phyloP scores from a whole-genome alignment of 352 stramenopile species.

The Pythium brachiatum region DNA sequence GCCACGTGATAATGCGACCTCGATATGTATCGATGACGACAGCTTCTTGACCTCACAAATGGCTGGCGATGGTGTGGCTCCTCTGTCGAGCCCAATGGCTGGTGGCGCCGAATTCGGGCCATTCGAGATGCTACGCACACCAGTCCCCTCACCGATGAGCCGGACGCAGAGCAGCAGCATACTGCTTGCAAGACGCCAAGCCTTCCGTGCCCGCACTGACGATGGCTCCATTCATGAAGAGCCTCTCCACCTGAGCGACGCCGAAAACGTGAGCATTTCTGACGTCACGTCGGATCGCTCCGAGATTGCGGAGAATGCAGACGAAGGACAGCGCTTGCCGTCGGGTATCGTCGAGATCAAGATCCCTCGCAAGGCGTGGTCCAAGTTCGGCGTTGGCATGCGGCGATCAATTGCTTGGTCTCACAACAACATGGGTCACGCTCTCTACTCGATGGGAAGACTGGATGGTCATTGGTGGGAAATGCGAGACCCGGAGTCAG shows the following conservation, averaged over 20 bases:
- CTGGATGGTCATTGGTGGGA: constrained; percentile 86
- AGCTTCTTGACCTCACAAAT: constrained; percentile 37
- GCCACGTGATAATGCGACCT: constrained; percentile 34
- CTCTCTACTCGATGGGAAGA: constrained; percentile 60
- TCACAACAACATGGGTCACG: constrained; percentile 74
- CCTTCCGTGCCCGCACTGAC: constrained; percentile 49
- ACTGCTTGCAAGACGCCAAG: constrained; percentile 32
- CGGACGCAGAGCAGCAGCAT: constrained; percentile 26
- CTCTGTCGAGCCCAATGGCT: constrained; percentile 46
- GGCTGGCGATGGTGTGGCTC: constrained; percentile 28
- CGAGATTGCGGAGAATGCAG: constrained; percentile 34
- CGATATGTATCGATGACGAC: constrained; percentile 60
- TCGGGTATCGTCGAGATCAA: constrained; percentile 75
- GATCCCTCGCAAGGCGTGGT: constrained; percentile 83
- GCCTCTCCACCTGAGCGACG: constrained; percentile 53
- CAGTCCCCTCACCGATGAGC: constrained; percentile 38
- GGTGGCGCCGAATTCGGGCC: constrained; percentile 48
- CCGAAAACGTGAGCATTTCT: constrained; percentile 62
- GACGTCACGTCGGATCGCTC: constrained; percentile 64
- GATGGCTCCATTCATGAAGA: constrained; percentile 43
- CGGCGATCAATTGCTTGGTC: constrained; percentile 75
- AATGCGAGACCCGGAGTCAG: constrained; percentile 69
- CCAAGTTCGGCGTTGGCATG: constrained; percentile 56
- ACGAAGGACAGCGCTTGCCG: constrained; percentile 31
- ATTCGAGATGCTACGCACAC: constrained; percentile 70